A percentile compares a stretch with the other conserved stretches of the same genome.
phyloP scores from a whole-genome alignment of 352 stramenopile genomes.

The Phytophthora multivora region DNA sequence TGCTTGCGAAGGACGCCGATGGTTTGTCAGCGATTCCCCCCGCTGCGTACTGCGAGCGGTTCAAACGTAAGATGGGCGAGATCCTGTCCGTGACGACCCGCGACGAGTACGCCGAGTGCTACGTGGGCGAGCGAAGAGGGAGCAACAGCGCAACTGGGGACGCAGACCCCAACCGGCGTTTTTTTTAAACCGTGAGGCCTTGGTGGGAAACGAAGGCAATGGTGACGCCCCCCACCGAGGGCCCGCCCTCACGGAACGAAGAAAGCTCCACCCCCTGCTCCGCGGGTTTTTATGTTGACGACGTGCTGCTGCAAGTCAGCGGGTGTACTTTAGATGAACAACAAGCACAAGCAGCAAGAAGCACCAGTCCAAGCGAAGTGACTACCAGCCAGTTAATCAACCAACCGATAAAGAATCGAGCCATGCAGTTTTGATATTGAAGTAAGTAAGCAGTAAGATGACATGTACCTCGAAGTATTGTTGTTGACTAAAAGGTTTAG shows the following conservation, averaged over 20 bases:
- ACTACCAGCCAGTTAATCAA: slow-evolving; percentile 34
- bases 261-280: slow-evolving; percentile 33
- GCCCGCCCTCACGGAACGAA: slow-evolving; percentile 42
- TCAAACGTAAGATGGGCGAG: slow-evolving; percentile 89
- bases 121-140: slow-evolving; percentile 37
- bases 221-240: slow-evolving; percentile 35
- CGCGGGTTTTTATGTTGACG: slow-evolving; percentile 38
- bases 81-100: slow-evolving; percentile 76
- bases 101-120: slow-evolving; percentile 63
- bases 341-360: slow-evolving; percentile 24
- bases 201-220: slow-evolving; percentile 40
- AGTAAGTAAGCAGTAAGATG: too few relatives aligned
- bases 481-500: too few relatives aligned
- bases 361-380: slow-evolving; percentile 22
- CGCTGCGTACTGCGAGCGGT: slow-evolving; percentile 87
- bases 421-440: slow-evolving; percentile 32
- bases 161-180: slow-evolving; percentile 40
- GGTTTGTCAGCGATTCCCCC: slow-evolving; percentile 83
- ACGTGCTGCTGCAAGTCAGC: slow-evolving; percentile 35
- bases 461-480: too few relatives aligned
- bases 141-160: slow-evolving; percentile 30
- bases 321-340: slow-evolving; percentile 45
- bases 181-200: slow-evolving; percentile 61
- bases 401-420: slow-evolving; percentile 35
- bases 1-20: slow-evolving; percentile 78